Evolutionary conservation across 1,284 basidiomycete species (phyloP).

Genomic region (Coriolopsis trogii): DNA sequence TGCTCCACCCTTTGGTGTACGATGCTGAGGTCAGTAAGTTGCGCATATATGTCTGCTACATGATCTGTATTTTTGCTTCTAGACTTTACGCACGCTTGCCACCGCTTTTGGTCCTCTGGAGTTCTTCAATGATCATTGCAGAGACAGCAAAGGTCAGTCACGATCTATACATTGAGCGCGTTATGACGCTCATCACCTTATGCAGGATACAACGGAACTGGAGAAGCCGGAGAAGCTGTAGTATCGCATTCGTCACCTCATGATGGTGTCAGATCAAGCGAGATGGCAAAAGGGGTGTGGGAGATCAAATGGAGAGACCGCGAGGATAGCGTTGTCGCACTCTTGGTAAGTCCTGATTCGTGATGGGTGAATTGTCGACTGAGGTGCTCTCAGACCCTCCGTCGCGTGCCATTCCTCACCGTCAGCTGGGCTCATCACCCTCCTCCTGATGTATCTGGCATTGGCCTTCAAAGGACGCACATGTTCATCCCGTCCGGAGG

Average conservation of each 20-base stretch:
- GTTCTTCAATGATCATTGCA: slow-evolving; percentile 36
- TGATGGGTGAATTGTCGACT: slow-evolving; percentile 1
- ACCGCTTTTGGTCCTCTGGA: slow-evolving; percentile 62
- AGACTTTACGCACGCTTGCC: slow-evolving; percentile 53
- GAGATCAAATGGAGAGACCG: slow-evolving; percentile 77
- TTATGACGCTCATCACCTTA: no score
- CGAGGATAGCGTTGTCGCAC: slow-evolving; percentile 70
- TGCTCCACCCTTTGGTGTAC: slow-evolving; percentile 58
- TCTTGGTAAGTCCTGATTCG: slow-evolving; percentile 49
- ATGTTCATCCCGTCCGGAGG: background rate
- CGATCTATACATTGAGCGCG: background rate
- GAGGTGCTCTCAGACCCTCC: slow-evolving; percentile 54
- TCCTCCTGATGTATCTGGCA: background rate
- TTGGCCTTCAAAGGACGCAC: background rate
- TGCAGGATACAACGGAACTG: background rate
- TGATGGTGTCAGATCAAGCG: slow-evolving; percentile 49
- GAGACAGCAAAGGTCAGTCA: slow-evolving; percentile 11
- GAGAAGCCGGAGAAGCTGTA: background rate
- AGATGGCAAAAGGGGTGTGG: slow-evolving; percentile 66
- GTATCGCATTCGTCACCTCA: slow-evolving; percentile 44
- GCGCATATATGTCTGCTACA: background rate
- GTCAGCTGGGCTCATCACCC: slow-evolving; percentile 77
- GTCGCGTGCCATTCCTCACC: slow-evolving; percentile 65
- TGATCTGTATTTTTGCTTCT: background rate
- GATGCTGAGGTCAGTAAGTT: slow-evolving; percentile 53